These are phyloP conservation scores for Malassezia obtusa DNA, from an alignment of 1,284 basidiomycete genomes.

Conservation along the genomic window DNA sequence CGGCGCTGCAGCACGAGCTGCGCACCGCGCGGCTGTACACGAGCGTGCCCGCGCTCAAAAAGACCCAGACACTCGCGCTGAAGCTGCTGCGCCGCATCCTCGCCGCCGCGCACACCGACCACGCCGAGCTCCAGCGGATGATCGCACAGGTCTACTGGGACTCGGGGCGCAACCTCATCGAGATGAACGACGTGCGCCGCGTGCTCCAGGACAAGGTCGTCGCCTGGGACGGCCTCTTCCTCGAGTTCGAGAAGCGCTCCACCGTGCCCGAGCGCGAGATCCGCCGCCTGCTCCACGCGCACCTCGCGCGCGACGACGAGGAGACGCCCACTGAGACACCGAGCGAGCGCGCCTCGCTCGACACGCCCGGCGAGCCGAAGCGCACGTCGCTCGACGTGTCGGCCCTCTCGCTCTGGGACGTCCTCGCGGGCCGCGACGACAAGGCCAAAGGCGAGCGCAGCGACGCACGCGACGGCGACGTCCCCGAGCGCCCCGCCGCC, in stretches of 20 bases:
- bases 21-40: neutral
- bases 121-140: slow-evolving; percentile 60
- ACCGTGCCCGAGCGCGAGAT: slow-evolving; percentile 51
- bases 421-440: neutral
- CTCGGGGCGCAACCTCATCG: slow-evolving; percentile 64
- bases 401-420: neutral
- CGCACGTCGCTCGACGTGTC: slow-evolving; percentile 1
- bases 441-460: neutral
- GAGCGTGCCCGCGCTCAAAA: slow-evolving; percentile 18
- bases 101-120: slow-evolving; percentile 29
- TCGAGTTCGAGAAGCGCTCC: slow-evolving; percentile 49
- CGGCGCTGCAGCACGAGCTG: slow-evolving; percentile 51
- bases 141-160: slow-evolving; percentile 58
- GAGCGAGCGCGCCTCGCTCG: neutral
- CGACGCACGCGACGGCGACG: neutral
- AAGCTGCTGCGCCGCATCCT: slow-evolving; percentile 24
- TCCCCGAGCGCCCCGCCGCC: no score
- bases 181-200: slow-evolving; percentile 75
- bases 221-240: slow-evolving; percentile 85
- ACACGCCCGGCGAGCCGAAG: neutral
- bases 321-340: neutral
- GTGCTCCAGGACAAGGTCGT: slow-evolving; percentile 86
- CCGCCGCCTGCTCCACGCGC: slow-evolving; percentile 46
- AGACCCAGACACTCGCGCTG: slow-evolving; percentile 23
- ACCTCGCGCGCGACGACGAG: slow-evolving; percentile 44